phyloP scores from a whole-genome alignment of 768 basidiomycete species.

The Strobilomyces dryophilus region DNA sequence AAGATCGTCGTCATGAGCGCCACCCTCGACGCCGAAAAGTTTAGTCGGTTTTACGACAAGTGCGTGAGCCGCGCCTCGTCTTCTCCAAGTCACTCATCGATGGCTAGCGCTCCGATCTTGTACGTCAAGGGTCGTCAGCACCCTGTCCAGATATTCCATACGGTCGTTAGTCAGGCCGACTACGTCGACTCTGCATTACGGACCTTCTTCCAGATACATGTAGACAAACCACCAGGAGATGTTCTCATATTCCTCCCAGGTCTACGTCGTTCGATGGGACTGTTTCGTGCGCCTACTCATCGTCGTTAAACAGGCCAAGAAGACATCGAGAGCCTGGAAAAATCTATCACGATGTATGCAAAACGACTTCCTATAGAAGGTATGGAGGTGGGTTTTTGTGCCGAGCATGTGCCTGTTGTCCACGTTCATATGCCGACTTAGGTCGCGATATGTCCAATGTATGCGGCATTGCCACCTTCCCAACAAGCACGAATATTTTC shows the following conservation, averaged over 20 bases:
- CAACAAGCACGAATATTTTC: conserved; percentile 79
- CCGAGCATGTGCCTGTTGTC: not conserved
- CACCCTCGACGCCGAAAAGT: conserved; percentile 93
- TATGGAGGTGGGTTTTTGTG: conserved; percentile 40
- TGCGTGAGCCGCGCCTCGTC: conserved; percentile 35
- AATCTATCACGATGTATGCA: conserved; percentile 65
- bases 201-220: conserved; percentile 93
- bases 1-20: conserved; percentile 98
- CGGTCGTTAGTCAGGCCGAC: conserved; percentile 68
- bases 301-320: conserved; percentile 68
- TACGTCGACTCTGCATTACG: conserved; percentile 87
- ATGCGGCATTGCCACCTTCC: conserved; percentile 74
- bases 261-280: conserved; percentile 19
- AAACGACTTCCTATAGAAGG: conserved; percentile 60
- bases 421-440: conserved; percentile 26
- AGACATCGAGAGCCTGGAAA: conserved; percentile 87
- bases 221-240: conserved; percentile 75
- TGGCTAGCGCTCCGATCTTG: conserved; percentile 72
- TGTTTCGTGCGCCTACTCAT: not conserved
- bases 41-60: conserved; percentile 84
- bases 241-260: conserved; percentile 93
- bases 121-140: conserved; percentile 94
- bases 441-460: conserved; percentile 79
- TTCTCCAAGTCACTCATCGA: conserved; percentile 3
- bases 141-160: conserved; percentile 81